phyloP scores from a whole-genome alignment of 768 basidiomycete genomes.

The Leccinum rimulosum region DNA sequence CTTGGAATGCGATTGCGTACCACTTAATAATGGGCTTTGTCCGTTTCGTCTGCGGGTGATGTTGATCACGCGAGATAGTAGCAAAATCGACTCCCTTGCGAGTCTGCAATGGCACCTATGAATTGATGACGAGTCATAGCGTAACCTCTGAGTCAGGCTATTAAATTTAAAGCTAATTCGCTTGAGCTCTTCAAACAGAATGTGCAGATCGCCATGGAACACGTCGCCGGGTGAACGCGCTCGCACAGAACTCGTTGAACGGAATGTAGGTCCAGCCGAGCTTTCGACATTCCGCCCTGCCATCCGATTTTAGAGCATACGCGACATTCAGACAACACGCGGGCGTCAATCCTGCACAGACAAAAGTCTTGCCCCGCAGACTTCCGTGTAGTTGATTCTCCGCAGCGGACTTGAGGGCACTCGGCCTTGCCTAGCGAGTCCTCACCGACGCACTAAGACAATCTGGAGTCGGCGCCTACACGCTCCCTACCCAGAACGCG shows the following conservation, averaged over 20 bases:
- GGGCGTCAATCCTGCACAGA: conserved; percentile 51
- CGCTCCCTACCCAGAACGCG: conserved; percentile 33
- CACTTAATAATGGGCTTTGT: too few relatives aligned
- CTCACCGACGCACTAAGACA: conserved; percentile 50
- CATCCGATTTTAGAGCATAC: conserved; percentile 25
- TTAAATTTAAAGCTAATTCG: too few relatives aligned
- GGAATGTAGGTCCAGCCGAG: conserved; percentile 47
- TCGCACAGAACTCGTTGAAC: conserved; percentile 38
- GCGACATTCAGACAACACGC: conserved; percentile 19
- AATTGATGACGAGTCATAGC: too few relatives aligned
- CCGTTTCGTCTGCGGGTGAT: too few relatives aligned
- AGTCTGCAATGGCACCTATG: background rate
- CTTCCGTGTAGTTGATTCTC: background rate
- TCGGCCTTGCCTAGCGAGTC: conserved; percentile 40
- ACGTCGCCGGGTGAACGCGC: conserved; percentile 35
- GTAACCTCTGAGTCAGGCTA: too few relatives aligned
- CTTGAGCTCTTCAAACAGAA: too few relatives aligned
- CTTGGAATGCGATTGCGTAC: too few relatives aligned
- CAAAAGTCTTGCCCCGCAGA: conserved; percentile 33
- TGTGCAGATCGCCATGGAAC: conserved; percentile 31
- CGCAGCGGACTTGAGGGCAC: conserved; percentile 45
- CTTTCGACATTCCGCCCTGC: too few relatives aligned
- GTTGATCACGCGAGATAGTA: too few relatives aligned
- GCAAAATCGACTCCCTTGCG: background rate
- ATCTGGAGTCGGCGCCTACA: conserved; percentile 70